A percentile compares a stretch with the other conserved stretches of the same genome.
phyloP scores from a whole-genome alignment of 192 early-diverging fungal species.

The Coemansia sp. region DNA sequence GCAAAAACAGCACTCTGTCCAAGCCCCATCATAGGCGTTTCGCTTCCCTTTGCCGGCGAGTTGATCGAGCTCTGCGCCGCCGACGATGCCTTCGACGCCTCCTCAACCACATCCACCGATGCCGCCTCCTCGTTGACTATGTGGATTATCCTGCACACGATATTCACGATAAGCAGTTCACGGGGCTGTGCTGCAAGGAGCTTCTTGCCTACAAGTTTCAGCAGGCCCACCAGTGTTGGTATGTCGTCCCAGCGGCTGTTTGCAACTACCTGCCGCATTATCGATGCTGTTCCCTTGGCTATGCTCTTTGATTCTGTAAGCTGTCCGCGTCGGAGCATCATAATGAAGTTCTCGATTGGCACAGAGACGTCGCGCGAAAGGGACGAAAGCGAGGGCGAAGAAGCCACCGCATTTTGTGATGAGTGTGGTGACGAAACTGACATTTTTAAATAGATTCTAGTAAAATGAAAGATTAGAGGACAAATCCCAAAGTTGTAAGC shows the following conservation, averaged over 20 bases:
- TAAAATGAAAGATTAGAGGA: background rate
- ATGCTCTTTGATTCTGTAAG: conserved; percentile 67
- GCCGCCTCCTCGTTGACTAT: conserved; percentile 71
- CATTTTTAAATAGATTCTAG: background rate
- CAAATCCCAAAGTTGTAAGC: no score
- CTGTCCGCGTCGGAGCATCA: conserved; percentile 64
- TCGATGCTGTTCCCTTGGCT: conserved; percentile 68
- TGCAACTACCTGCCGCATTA: conserved; percentile 78
- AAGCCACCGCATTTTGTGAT: background rate
- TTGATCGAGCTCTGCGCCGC: conserved; percentile 6
- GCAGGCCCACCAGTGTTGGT: conserved; percentile 57
- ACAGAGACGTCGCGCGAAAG: conserved; percentile 28
- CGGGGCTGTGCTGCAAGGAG: conserved; percentile 76
- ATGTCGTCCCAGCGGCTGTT: conserved; percentile 71
- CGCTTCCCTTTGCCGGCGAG: conserved; percentile 26
- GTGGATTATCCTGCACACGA: conserved; percentile 77
- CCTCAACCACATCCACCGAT: conserved; percentile 22
- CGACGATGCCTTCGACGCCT: background rate
- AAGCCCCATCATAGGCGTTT: conserved; percentile 41
- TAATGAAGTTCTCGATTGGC: conserved; percentile 55
- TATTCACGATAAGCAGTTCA: conserved; percentile 86
- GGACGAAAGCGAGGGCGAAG: background rate
- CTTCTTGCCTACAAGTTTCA: conserved; percentile 69
- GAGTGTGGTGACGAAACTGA: background rate
- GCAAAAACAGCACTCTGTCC: conserved; percentile 17